Conservation (phyloP, 1,284 basidiomycete species). For the Moesziomyces sp. region DNA sequence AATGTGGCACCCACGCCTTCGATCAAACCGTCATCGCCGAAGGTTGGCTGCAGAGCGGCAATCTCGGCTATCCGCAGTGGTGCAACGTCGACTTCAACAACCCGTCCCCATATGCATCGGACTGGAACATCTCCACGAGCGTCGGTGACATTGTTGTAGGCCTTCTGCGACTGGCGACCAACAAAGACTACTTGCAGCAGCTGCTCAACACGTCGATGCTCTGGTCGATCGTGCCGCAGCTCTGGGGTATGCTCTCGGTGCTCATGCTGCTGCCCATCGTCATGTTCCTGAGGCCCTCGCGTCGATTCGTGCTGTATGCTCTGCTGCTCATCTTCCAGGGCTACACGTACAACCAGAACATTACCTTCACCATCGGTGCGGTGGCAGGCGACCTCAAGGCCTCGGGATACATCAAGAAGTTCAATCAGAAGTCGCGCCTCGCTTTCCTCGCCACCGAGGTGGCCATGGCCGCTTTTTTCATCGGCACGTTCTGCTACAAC, state of each 20-base stretch:
- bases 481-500: constrained; percentile 66
- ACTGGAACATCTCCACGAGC: constrained; percentile 44
- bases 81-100: constrained; percentile 63
- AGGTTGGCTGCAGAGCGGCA: constrained; percentile 57
- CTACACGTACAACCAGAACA: constrained; percentile 27
- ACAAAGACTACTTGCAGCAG: constrained; percentile 68
- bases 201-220: constrained; percentile 68
- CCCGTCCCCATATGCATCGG: constrained; percentile 26
- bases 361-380: constrained; percentile 67
- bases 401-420: constrained; percentile 68
- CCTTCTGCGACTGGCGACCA: constrained; percentile 68
- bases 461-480: constrained; percentile 63
- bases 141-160: constrained; percentile 68
- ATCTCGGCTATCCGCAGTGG: constrained; percentile 68
- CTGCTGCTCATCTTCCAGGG: constrained; percentile 51
- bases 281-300: constrained; percentile 65
- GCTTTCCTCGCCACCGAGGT: constrained; percentile 65
- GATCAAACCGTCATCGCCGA: constrained; percentile 64
- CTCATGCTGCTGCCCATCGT: constrained; percentile 68
- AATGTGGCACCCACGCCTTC: constrained; percentile 49
- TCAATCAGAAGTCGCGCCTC: constrained; percentile 68
- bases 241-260: constrained; percentile 69
- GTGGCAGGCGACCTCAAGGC: constrained; percentile 68
- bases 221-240: constrained; percentile 69
- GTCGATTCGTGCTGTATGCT: constrained; percentile 66